These are phyloP conservation scores for Amanita fuliginea DNA, from an alignment of 768 basidiomycete species.

Conservation along the genomic window DNA sequence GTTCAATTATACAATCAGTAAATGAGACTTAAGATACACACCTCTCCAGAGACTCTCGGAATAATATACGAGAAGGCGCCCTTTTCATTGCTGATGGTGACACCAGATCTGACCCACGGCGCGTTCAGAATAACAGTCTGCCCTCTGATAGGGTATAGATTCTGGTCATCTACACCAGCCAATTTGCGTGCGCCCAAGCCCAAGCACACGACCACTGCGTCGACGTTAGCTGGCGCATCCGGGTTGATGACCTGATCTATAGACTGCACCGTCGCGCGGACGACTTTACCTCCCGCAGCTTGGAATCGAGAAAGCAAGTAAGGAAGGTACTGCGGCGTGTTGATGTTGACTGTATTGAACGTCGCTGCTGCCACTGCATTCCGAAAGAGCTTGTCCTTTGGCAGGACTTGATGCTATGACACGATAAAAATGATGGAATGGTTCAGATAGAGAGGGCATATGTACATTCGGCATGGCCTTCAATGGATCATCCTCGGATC, in stretches of 20 bases:
- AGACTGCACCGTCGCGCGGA: conserved; percentile 55
- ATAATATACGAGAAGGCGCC: conserved; percentile 53
- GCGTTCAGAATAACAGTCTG: conserved; percentile 74
- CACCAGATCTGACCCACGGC: conserved; percentile 51
- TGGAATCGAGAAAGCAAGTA: conserved; percentile 62
- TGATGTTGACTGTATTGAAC: conserved; percentile 63
- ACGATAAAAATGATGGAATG: neutral
- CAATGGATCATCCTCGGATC: conserved; percentile 28
- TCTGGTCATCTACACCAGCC: conserved; percentile 72
- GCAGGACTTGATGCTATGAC: conserved; percentile 16
- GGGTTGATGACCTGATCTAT: conserved; percentile 54
- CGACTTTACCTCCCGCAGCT: conserved; percentile 45
- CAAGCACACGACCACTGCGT: conserved; percentile 58
- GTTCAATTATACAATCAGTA: neutral
- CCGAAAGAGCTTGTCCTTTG: conserved; percentile 19
- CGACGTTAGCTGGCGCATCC: conserved; percentile 18
- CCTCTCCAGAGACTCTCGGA: conserved; percentile 19
- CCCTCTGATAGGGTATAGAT: conserved; percentile 68
- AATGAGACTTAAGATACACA: neutral
- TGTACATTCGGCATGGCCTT: conserved; percentile 47
- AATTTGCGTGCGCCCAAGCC: conserved; percentile 68
- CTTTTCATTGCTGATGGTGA: conserved; percentile 28
- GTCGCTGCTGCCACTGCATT: conserved; percentile 33
- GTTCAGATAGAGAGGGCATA: no score
- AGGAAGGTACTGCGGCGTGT: conserved; percentile 57